These are phyloP conservation scores for Kalmanozyma brasiliensis DNA, from an alignment of 1,284 basidiomycete genomes.

Conservation along the genomic window DNA sequence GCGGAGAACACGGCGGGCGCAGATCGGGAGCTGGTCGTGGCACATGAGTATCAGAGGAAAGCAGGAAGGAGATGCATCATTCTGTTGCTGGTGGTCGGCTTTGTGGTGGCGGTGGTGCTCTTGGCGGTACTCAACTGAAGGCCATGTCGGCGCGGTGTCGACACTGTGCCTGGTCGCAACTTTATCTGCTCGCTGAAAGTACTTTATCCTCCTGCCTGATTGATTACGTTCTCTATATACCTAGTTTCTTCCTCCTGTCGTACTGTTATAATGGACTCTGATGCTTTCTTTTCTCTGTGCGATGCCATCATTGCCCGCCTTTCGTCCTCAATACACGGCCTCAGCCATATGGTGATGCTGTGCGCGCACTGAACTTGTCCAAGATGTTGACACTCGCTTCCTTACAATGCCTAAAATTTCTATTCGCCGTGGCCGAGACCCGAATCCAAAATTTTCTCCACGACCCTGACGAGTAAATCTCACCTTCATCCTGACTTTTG, in stretches of 20 bases:
- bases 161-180: too few species aligned
- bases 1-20: conserved; percentile 85
- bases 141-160: too few species aligned
- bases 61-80: conserved; percentile 90
- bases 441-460: conserved; percentile 33
- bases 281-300: neutral
- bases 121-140: conserved; percentile 72
- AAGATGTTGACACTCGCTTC: neutral
- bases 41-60: conserved; percentile 92
- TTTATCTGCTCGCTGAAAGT: too few species aligned
- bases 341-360: too few species aligned
- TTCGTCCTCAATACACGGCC: too few species aligned
- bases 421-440: conserved; percentile 12
- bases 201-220: neutral
- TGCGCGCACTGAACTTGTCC: neutral
- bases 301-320: neutral
- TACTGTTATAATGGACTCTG: conserved; percentile 22
- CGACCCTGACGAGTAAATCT: conserved; percentile 5
- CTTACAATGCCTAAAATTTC: neutral
- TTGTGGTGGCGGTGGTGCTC: conserved; percentile 89
- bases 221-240: neutral
- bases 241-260: conserved; percentile 6
- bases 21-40: conserved; percentile 85
- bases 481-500: too few species aligned
- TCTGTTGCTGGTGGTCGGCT: conserved; percentile 84